Evolutionary conservation across 306 rosid genomes (phyloP).

Genomic region (Fagus sylvatica): DNA sequence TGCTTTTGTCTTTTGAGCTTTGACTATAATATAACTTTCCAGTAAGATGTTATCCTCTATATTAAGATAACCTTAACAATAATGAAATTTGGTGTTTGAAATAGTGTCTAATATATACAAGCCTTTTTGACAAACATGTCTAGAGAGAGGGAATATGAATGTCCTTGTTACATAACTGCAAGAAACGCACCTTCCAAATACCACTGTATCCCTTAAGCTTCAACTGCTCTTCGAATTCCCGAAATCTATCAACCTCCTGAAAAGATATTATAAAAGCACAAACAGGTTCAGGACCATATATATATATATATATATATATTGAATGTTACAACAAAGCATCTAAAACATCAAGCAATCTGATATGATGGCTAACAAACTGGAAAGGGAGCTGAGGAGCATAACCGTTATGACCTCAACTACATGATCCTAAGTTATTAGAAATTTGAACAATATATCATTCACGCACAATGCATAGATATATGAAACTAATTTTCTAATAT

Average conservation of each 20-base stretch:
- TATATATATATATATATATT: neutral
- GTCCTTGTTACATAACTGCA: constrained; percentile 22
- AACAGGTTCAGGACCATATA: constrained; percentile 5
- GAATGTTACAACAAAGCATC: too few relatives aligned
- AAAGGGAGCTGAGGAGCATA: neutral
- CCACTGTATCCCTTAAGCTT: constrained; percentile 71
- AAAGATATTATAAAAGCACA: constrained; percentile 30
- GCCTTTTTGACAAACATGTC: constrained; percentile 9
- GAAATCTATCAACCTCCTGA: constrained; percentile 93
- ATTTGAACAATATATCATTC: neutral
- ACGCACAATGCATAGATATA: neutral
- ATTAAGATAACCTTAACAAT: neutral
- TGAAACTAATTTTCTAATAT: neutral
- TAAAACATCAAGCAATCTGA: neutral
- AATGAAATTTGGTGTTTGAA: constrained; percentile 11
- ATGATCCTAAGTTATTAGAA: neutral
- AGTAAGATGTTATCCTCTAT: neutral
- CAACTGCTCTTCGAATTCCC: constrained; percentile 68
- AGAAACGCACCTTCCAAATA: constrained; percentile 77
- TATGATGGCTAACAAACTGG: neutral
- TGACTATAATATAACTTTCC: neutral
- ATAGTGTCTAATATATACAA: constrained; percentile 7
- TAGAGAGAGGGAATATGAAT: constrained; percentile 3
- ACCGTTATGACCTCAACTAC: neutral
- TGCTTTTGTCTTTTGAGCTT: neutral